Evolutionary conservation across 768 basidiomycete species (phyloP).

Genomic region (Leucocoprinus leucothites): DNA sequence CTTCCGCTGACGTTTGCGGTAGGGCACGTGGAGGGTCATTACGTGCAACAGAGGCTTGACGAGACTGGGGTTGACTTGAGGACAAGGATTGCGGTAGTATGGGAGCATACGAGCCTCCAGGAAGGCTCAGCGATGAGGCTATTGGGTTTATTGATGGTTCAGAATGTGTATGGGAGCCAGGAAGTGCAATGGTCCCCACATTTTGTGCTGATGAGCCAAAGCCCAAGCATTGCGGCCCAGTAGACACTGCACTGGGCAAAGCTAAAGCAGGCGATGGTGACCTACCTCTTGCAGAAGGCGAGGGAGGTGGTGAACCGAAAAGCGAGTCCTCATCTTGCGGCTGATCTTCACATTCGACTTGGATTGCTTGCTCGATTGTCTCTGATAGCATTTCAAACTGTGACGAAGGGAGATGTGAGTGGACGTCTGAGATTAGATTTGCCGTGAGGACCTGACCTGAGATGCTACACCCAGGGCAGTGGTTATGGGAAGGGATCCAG

Average conservation of each 20-base stretch:
- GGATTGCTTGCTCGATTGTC: not conserved
- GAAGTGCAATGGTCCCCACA: constrained; percentile 98
- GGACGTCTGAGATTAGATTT: no score
- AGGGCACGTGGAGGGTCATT: constrained; percentile 6
- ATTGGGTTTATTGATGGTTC: constrained; percentile 79
- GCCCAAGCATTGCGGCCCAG: constrained; percentile 2
- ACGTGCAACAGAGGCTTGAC: constrained; percentile 9
- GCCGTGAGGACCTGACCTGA: no score
- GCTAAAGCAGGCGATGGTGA: constrained; percentile 62
- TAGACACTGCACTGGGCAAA: constrained; percentile 38
- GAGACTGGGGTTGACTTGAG: constrained; percentile 5
- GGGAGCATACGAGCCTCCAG: constrained; percentile 36
- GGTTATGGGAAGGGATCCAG: no score
- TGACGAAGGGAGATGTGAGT: not conserved
- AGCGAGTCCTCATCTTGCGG: constrained; percentile 64
- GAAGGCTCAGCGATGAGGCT: constrained; percentile 59
- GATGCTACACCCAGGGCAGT: no score
- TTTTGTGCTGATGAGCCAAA: constrained; percentile 58
- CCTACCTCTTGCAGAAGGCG: constrained; percentile 64
- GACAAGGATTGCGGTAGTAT: constrained; percentile 22
- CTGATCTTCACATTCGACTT: constrained; percentile 15
- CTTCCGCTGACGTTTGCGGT: constrained; percentile 16
- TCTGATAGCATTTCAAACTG: constrained; percentile 7
- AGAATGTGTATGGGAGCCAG: constrained; percentile 89
- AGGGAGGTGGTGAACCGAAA: constrained; percentile 79